Conservation (phyloP, 2,329 filamentous ascomycete genomes). For the Macroventuria anomochaeta region DNA sequence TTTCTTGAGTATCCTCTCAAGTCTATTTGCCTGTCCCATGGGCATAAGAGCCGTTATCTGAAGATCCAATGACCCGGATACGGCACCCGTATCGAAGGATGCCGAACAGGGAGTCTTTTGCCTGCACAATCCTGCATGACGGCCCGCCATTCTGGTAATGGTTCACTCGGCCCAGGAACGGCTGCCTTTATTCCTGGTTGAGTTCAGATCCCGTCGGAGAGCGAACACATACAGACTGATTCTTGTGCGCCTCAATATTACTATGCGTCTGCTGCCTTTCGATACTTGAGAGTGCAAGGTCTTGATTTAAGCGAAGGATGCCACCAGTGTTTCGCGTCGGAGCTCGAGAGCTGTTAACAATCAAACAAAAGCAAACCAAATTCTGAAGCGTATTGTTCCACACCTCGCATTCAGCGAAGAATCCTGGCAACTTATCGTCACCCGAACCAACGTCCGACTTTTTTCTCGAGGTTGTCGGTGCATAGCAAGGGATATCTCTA, state of each 20-base stretch:
- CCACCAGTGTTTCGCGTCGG: slow-evolving; percentile 3
- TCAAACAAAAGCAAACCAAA: too few relatives aligned
- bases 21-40: not conserved
- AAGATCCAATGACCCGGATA: not conserved
- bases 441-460: not conserved
- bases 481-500: not conserved
- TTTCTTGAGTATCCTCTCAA: too few relatives aligned
- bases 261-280: not conserved
- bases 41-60: not conserved
- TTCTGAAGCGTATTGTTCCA: too few relatives aligned
- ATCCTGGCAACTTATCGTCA: slow-evolving; percentile 1
- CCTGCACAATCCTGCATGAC: not conserved
- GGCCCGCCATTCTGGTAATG: not conserved
- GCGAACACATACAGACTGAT: not conserved
- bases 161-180: not conserved
- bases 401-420: not conserved
- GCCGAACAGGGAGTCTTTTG: not conserved
- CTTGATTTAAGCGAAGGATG: slow-evolving; percentile 4
- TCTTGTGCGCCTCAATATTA: not conserved
- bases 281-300: not conserved
- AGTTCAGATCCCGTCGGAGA: not conserved
- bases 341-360: too few relatives aligned
- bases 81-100: not conserved
- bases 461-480: not conserved
- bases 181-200: not conserved